Conservation (phyloP, 2,329 filamentous ascomycete genomes). For the Claviceps quebecensis region DNA sequence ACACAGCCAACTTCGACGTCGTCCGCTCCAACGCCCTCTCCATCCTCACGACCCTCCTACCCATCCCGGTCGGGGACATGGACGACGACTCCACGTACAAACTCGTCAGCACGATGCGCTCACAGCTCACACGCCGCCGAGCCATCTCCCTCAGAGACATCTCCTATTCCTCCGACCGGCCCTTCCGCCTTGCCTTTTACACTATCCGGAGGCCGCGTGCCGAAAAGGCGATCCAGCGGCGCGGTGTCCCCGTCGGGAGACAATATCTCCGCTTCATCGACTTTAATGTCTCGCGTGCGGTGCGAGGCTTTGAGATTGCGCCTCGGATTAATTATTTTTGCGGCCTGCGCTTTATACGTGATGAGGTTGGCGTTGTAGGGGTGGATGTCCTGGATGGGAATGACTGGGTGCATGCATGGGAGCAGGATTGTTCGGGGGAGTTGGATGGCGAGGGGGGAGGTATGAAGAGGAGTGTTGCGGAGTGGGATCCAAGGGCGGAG, state of each 20-base stretch:
- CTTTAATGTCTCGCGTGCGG: neutral
- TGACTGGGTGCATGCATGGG: slow-evolving; percentile 5
- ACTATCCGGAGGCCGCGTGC: slow-evolving; percentile 3
- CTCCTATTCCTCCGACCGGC: neutral
- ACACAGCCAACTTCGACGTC: slow-evolving; percentile 6
- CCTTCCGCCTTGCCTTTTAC: slow-evolving; percentile 6
- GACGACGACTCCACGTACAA: neutral
- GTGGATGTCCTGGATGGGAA: slow-evolving; percentile 5
- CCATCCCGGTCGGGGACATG: slow-evolving; percentile 6
- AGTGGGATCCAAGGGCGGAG: neutral
- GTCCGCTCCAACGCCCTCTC: slow-evolving; percentile 6
- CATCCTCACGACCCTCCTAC: slow-evolving; percentile 4
- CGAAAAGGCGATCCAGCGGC: slow-evolving; percentile 1
- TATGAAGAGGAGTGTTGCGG: neutral
- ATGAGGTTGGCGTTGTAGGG: slow-evolving; percentile 3
- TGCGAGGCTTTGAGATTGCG: neutral
- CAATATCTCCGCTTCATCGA: slow-evolving; percentile 5
- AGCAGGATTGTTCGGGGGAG: slow-evolving; percentile 1
- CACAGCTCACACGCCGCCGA: slow-evolving; percentile 2
- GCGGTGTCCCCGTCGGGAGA: slow-evolving; percentile 2
- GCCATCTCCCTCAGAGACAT: neutral
- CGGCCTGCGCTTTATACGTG: slow-evolving; percentile 4
- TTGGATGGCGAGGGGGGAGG: neutral
- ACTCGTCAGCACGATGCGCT: neutral
- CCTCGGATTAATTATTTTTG: neutral